These are phyloP conservation scores for Trichosanthes cucumerina DNA, from an alignment of 306 rosid species.

Conservation along the genomic window DNA sequence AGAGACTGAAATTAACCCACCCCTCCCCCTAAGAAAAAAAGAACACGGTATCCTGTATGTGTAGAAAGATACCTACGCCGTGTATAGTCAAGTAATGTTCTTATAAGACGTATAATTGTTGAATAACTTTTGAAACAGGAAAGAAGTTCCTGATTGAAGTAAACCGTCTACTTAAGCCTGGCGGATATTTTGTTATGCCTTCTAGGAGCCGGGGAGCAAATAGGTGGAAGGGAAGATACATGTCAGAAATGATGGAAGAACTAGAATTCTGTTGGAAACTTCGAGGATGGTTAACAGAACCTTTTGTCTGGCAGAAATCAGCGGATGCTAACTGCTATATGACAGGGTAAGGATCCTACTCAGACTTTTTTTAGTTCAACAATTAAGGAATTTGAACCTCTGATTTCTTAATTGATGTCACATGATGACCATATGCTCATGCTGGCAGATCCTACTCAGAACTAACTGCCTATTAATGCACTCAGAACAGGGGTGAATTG, in stretches of 20 bases:
- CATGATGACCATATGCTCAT: no score
- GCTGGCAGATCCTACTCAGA: not conserved
- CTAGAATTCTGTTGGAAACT: slow-evolving; percentile 72
- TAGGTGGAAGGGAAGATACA: slow-evolving; percentile 19
- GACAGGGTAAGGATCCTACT: slow-evolving; percentile 42
- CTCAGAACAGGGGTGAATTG: no score
- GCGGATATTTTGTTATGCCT: not conserved
- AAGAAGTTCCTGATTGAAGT: slow-evolving; percentile 38
- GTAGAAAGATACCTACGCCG: no score
- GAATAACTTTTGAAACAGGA: slow-evolving; percentile 30
- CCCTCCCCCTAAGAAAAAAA: not conserved
- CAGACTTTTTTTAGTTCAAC: no score
- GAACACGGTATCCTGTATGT: not conserved
- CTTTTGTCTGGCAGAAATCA: slow-evolving; percentile 87
- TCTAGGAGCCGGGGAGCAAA: not conserved
- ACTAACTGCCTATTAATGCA: not conserved
- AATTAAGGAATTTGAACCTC: no score
- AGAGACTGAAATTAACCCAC: not conserved
- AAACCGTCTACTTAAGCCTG: no score
- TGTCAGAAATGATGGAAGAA: slow-evolving; percentile 46
- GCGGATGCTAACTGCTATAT: slow-evolving; percentile 45
- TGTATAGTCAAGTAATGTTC: no score
- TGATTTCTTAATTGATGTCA: no score
- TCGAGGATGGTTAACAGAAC: slow-evolving; percentile 66
- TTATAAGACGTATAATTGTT: not conserved